Percentiles rank a stretch among this genome's conserved stretches.
These are phyloP conservation scores for Colletotrichum viniferum DNA, from an alignment of 2,329 filamentous ascomycete species.

Conservation along the genomic window DNA sequence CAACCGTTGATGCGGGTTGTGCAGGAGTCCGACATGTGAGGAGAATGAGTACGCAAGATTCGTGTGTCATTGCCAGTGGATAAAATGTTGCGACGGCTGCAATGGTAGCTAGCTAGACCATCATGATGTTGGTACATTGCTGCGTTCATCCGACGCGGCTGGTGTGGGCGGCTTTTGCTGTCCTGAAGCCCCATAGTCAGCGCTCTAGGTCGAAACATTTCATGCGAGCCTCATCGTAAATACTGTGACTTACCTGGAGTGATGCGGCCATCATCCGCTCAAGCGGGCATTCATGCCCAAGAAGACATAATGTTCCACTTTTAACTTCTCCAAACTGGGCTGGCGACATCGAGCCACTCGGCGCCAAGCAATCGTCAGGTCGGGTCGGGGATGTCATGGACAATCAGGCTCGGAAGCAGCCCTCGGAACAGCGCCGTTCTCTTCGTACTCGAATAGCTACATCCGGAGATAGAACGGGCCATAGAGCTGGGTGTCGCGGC, in stretches of 20 bases:
- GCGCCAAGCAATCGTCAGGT: not conserved
- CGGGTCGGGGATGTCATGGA: not conserved
- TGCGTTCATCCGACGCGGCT: not conserved
- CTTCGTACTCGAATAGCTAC: not conserved
- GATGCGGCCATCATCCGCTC: not conserved
- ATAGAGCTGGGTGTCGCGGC: not conserved
- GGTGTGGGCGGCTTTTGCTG: not conserved
- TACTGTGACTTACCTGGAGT: not conserved
- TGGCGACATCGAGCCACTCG: not conserved
- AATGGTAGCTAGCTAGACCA: not conserved
- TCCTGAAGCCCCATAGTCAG: not conserved
- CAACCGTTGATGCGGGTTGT: not conserved
- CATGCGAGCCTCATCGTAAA: not conserved
- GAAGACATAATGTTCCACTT: not conserved
- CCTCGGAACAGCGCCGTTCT: not conserved
- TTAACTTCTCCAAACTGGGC: not conserved
- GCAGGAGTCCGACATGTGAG: accelerated
- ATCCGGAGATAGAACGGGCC: not conserved
- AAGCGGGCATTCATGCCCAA: not conserved
- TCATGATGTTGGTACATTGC: not conserved
- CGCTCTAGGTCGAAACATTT: not conserved
- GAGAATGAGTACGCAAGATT: accelerated
- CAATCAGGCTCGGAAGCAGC: not conserved
- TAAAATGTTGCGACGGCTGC: not conserved
- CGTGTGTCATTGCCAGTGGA: accelerated